A percentile compares a stretch with the other conserved stretches of the same genome.
phyloP scores from a whole-genome alignment of 164 flowering plant genomes.

The Vitis amurensis region DNA sequence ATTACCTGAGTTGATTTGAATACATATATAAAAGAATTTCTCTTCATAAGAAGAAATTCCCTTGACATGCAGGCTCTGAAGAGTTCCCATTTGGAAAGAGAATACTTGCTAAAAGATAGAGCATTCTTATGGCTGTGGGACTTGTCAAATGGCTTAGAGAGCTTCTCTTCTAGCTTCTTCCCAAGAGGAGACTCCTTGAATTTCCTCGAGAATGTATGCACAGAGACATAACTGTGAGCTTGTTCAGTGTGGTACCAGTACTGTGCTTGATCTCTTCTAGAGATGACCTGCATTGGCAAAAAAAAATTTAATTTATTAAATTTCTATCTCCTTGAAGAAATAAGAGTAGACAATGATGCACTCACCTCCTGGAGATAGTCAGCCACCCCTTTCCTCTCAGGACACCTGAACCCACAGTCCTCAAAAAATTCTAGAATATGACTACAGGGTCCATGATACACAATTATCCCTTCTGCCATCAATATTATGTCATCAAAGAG shows the following conservation, averaged over 20 bases:
- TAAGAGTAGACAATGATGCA: not conserved
- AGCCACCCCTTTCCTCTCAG: conserved; percentile 48
- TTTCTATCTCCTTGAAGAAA: not conserved
- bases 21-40: conserved; percentile 43
- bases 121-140: conserved; percentile 27
- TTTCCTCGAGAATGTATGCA: conserved; percentile 21
- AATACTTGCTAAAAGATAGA: conserved; percentile 22
- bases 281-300: conserved; percentile 31
- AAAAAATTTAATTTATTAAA: not conserved
- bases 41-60: conserved; percentile 45
- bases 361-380: conserved; percentile 55
- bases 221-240: conserved; percentile 24
- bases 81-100: conserved; percentile 39
- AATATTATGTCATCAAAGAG: conserved; percentile 51
- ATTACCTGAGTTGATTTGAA: conserved; percentile 42
- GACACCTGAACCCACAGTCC: conserved; percentile 49
- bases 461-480: conserved; percentile 43
- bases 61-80: conserved; percentile 38
- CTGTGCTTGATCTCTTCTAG: conserved; percentile 48
- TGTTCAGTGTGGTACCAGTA: conserved; percentile 31
- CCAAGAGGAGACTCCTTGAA: conserved; percentile 30
- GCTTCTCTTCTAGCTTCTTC: conserved; percentile 28
- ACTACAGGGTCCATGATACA: conserved; percentile 48
- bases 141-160: conserved; percentile 22
- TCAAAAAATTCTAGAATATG: conserved; percentile 32